phyloP scores from a whole-genome alignment of 2,329 filamentous ascomycete species.

The Fusarium duplospermum region DNA sequence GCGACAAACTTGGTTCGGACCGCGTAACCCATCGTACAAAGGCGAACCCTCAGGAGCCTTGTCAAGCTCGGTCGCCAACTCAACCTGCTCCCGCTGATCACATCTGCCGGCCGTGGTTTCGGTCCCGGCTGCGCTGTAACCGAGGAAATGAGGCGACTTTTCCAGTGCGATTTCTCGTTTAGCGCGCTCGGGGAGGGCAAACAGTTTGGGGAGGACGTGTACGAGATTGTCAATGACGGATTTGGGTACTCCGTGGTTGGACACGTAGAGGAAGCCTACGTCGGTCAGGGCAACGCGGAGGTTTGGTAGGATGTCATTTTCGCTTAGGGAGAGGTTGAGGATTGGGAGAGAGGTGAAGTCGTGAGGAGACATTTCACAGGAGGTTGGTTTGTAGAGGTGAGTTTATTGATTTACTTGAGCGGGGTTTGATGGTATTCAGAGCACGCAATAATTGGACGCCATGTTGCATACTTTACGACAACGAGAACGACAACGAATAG shows the following conservation, averaged over 20 bases:
- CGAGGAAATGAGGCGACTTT: slow-evolving; percentile 70
- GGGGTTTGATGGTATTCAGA: not conserved
- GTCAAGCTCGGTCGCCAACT: slow-evolving; percentile 67
- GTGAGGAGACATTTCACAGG: slow-evolving; percentile 1
- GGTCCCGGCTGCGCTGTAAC: slow-evolving; percentile 66
- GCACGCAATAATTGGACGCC: not conserved
- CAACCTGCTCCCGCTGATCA: slow-evolving; percentile 69
- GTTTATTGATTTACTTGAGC: not conserved
- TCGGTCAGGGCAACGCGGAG: slow-evolving; percentile 61
- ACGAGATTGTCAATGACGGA: slow-evolving; percentile 52
- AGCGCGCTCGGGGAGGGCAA: slow-evolving; percentile 50
- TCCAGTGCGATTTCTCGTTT: slow-evolving; percentile 58
- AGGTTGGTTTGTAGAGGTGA: not conserved
- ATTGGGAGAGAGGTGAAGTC: slow-evolving; percentile 58
- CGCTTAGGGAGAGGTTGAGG: slow-evolving; percentile 60
- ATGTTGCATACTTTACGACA: not conserved
- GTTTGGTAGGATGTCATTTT: slow-evolving; percentile 54
- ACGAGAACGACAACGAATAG: not conserved
- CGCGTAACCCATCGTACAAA: slow-evolving; percentile 57
- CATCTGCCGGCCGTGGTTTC: slow-evolving; percentile 65
- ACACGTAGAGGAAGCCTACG: slow-evolving; percentile 65
- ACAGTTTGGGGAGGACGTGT: slow-evolving; percentile 56
- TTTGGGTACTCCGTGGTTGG: slow-evolving; percentile 59
- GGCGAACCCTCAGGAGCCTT: slow-evolving; percentile 51
- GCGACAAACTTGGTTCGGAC: slow-evolving; percentile 59